Percentiles rank a stretch among this genome's conserved stretches.
phyloP scores from a whole-genome alignment of 2,329 filamentous ascomycete genomes.

The Aspergillus niger region DNA sequence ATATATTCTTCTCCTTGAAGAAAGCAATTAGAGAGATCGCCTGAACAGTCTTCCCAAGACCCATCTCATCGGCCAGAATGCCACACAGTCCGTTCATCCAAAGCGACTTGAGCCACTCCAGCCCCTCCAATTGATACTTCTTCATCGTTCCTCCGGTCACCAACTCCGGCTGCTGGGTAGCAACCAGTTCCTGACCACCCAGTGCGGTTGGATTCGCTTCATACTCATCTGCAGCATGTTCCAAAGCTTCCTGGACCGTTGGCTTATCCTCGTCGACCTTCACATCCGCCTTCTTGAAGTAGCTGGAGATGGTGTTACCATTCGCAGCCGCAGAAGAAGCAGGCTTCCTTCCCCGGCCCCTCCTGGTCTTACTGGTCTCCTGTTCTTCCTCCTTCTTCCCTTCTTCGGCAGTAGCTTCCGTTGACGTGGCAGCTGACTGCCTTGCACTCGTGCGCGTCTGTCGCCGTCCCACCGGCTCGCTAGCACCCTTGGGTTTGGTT shows the following conservation, averaged over 20 bases:
- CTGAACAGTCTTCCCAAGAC: slow-evolving; percentile 87
- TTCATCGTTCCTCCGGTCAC: slow-evolving; percentile 89
- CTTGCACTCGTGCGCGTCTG: slow-evolving; percentile 36
- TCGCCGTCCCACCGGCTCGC: slow-evolving; percentile 26
- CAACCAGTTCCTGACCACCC: slow-evolving; percentile 68
- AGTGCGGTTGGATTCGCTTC: slow-evolving; percentile 62
- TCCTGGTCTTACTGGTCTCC: slow-evolving; percentile 26
- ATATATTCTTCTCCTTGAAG: slow-evolving; percentile 80
- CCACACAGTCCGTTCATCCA: slow-evolving; percentile 92
- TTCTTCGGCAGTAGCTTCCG: slow-evolving; percentile 18
- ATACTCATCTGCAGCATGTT: slow-evolving; percentile 60
- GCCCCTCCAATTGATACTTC: slow-evolving; percentile 87
- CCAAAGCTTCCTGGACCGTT: slow-evolving; percentile 59
- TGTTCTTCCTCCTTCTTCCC: slow-evolving; percentile 21
- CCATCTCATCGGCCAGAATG: slow-evolving; percentile 93
- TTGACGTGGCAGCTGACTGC: slow-evolving; percentile 13
- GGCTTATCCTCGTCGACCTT: slow-evolving; percentile 55
- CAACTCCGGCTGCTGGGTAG: slow-evolving; percentile 82
- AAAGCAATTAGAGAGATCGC: slow-evolving; percentile 86
- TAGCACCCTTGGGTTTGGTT: slow-evolving; percentile 27
- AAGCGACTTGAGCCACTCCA: slow-evolving; percentile 84
- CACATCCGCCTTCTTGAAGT: slow-evolving; percentile 62
- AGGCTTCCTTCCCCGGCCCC: slow-evolving; percentile 32
- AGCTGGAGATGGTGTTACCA: slow-evolving; percentile 57
- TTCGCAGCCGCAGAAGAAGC: slow-evolving; percentile 22